These are phyloP conservation scores for Suhomyces sp. DNA, from an alignment of 805 yeast genomes.

Conservation along the genomic window DNA sequence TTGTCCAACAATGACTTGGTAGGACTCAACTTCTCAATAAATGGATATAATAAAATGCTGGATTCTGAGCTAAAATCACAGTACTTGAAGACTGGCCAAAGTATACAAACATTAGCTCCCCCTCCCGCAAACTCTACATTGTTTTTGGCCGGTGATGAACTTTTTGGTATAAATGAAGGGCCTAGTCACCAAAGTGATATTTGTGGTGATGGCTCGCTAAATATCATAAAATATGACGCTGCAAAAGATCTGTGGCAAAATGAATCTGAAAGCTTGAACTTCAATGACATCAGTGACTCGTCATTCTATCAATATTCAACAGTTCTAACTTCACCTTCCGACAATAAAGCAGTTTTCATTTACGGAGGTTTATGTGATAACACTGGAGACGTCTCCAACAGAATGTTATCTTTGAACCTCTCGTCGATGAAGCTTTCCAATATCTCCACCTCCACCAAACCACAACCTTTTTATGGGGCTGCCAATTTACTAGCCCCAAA, in stretches of 20 bases:
- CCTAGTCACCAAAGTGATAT: slow-evolving; percentile 7
- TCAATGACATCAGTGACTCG: slow-evolving; percentile 23
- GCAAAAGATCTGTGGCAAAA: slow-evolving; percentile 19
- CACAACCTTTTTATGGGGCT: slow-evolving; percentile 56
- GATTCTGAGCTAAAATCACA: slow-evolving; percentile 6
- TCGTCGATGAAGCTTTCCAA: slow-evolving; percentile 29
- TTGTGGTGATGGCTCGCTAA: slow-evolving; percentile 29
- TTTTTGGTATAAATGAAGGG: slow-evolving; percentile 29
- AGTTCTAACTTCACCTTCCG: slow-evolving; percentile 39
- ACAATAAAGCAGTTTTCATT: slow-evolving; percentile 42
- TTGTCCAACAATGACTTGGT: slow-evolving; percentile 37
- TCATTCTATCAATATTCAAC: slow-evolving; percentile 36
- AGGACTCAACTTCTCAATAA: slow-evolving; percentile 32
- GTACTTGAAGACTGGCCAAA: slow-evolving; percentile 19
- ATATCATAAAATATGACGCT: slow-evolving; percentile 19
- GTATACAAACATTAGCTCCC: slow-evolving; percentile 17
- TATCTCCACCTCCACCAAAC: slow-evolving; percentile 49
- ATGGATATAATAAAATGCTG: slow-evolving; percentile 21
- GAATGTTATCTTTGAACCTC: slow-evolving; percentile 47
- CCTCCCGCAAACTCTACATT: slow-evolving; percentile 36
- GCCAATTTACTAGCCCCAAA: slow-evolving; percentile 42
- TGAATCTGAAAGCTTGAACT: slow-evolving; percentile 15
- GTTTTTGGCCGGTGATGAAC: slow-evolving; percentile 23
- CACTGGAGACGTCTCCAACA: slow-evolving; percentile 28
- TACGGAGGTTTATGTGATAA: slow-evolving; percentile 49